Percentiles rank a stretch among this genome's conserved stretches.
Conservation (phyloP, 306 rosid genomes). For the Quercus suber region DNA sequence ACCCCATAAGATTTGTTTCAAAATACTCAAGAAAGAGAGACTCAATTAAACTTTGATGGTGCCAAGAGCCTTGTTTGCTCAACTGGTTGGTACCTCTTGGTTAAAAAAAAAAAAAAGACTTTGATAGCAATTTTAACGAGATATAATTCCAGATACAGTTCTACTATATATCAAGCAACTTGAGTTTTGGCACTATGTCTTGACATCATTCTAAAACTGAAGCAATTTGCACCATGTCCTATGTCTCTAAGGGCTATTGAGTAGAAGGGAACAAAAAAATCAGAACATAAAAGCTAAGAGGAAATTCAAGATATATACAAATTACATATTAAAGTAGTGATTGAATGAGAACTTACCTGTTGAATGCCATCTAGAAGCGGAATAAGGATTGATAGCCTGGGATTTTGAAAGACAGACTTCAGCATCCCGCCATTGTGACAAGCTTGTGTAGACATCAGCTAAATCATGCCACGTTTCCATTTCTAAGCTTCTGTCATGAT, state of each 20-base stretch:
- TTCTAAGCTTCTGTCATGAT: slow-evolving; percentile 62
- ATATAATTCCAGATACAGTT: background rate
- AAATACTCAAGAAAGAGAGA: background rate
- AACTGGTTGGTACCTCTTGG: no score
- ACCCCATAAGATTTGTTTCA: no score
- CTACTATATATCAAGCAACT: background rate
- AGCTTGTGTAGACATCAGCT: slow-evolving; percentile 58
- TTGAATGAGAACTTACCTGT: slow-evolving; percentile 44
- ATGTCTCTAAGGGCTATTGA: background rate
- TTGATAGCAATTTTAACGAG: background rate
- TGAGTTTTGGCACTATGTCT: background rate
- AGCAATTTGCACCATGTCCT: background rate
- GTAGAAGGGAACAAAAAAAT: background rate
- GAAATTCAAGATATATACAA: background rate
- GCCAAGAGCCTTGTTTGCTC: background rate
- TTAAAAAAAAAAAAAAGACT: no score
- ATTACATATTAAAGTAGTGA: background rate
- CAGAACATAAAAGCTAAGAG: background rate
- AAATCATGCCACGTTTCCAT: slow-evolving; percentile 93
- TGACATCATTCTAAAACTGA: background rate
- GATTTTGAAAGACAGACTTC: slow-evolving; percentile 85
- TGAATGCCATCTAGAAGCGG: slow-evolving; percentile 85
- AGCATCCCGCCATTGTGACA: slow-evolving; percentile 83
- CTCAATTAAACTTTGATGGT: background rate
- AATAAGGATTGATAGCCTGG: slow-evolving; percentile 68